Conservation (phyloP, 371 early-diverging fungal genomes). For the Coemansia sp. region DNA sequence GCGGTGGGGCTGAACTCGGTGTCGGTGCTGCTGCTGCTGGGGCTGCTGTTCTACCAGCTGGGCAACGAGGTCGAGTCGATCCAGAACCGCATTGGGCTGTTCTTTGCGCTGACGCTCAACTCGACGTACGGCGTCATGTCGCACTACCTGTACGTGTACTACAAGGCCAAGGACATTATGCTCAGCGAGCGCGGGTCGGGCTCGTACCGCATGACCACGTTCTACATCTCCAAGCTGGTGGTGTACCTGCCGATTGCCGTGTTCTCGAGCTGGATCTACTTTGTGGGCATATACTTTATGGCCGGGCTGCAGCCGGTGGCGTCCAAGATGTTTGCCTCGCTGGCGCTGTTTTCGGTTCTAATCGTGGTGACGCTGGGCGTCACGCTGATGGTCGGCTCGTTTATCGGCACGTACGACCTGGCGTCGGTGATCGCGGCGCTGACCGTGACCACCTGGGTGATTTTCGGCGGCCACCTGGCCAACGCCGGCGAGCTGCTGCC, state of each 20-base stretch:
- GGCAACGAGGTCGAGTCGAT: constrained; percentile 46
- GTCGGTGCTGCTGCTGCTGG: constrained; percentile 33
- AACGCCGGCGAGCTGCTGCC: constrained; percentile 49
- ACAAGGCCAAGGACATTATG: constrained; percentile 50
- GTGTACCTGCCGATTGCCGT: constrained; percentile 49
- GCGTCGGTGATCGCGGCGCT: constrained; percentile 55
- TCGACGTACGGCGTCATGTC: constrained; percentile 47
- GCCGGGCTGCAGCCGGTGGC: constrained; percentile 47
- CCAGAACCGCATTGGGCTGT: constrained; percentile 51
- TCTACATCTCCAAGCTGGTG: constrained; percentile 43
- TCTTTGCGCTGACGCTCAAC: constrained; percentile 52
- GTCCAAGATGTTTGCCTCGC: constrained; percentile 33
- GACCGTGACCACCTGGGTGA: constrained; percentile 51
- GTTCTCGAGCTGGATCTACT: constrained; percentile 49
- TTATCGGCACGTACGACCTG: constrained; percentile 46
- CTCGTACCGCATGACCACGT: constrained; percentile 52
- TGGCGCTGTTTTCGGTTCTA: constrained; percentile 43
- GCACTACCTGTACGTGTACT: constrained; percentile 48
- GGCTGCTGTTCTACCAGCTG: constrained; percentile 46
- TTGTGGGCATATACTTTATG: constrained; percentile 52
- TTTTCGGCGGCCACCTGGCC: constrained; percentile 55
- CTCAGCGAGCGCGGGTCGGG: constrained; percentile 50
- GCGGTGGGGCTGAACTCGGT: constrained; percentile 31
- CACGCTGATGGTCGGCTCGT: constrained; percentile 45
- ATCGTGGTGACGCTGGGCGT: constrained; percentile 48